Base-by-base conservation (phyloP, 2,329 filamentous ascomycete species). In the Cladosporium colombiae region DNA sequence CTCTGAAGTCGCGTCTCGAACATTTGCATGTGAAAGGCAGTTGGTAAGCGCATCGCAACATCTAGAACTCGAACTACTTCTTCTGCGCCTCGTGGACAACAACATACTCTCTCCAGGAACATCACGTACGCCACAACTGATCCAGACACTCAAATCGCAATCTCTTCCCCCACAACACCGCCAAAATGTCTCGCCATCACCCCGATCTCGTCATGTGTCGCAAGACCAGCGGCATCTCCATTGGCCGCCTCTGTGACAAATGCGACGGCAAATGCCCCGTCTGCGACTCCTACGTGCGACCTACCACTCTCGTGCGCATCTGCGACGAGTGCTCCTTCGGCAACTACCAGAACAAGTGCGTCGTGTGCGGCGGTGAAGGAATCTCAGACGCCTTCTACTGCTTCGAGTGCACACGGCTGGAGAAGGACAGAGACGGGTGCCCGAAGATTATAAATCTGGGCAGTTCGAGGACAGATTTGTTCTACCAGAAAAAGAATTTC, bases 301-400 rank as follows among this genome's bases (percentile, higher is more conserved):
- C 95, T 14, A 99, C 95, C 31, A 98, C 95, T 10, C 89, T 98
- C 65, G 95, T 96, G 68, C 92, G 94, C 76, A 98, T 99, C 83
- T 99, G 95, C 84, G 95, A 99, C 83, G 95, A 99, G 82, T 99
- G 95, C 85, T 93, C 91, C 78, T 99, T 99, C 79, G 95, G 95
- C 77, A 99, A 99, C 85, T 99, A 97, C 84, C 95, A 98, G 83
- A 99, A 99, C 84, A 99, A 99, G 81, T 99, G 95, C 78, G 93
- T 99, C 72, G 95, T 99, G 52, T 99, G 95, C 81, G 95, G 95
- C 78, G 95, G 95, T 73, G 95, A 98, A 82, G 95, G 95, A 33
- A 99, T 99, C 78, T 95, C 91, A 37, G 95, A 99, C 78, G 95
- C 95, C 59, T 98, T 98, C 80, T 99, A 99, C 83, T 99, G 95